Conservation (phyloP, 257 asterid genomes). For the Osmanthus fragrans region DNA sequence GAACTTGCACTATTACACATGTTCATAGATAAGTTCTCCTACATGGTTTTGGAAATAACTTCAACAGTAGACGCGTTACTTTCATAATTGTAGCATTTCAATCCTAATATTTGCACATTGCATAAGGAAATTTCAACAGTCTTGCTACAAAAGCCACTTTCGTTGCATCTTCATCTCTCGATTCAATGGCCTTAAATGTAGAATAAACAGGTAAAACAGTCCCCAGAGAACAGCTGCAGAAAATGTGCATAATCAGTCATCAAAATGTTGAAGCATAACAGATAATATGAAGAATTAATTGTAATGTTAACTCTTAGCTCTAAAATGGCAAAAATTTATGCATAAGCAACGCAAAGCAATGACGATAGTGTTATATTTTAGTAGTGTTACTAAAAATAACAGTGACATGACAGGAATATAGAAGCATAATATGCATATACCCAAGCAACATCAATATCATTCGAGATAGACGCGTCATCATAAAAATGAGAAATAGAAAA, state of each 20-base stretch:
- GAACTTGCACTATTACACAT: background rate
- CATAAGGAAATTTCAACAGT: slow-evolving; percentile 7
- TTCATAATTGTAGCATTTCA: background rate
- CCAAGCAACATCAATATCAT: background rate
- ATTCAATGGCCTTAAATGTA: slow-evolving; percentile 92
- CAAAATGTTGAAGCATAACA: background rate
- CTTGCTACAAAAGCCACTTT: slow-evolving; percentile 73
- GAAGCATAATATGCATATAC: background rate
- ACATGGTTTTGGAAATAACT: background rate
- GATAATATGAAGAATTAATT: background rate
- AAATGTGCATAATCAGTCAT: slow-evolving; percentile 1
- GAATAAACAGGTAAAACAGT: slow-evolving; percentile 87
- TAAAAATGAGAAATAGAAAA: background rate
- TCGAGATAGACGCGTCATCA: background rate
- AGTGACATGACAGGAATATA: background rate
- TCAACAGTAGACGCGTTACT: background rate
- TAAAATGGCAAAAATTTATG: background rate
- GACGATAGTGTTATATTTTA: background rate
- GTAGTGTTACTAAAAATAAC: background rate
- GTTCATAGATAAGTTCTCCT: background rate
- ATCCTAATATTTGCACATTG: background rate
- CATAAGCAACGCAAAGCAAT: background rate
- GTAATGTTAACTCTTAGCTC: background rate
- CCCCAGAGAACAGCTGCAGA: slow-evolving; percentile 85
- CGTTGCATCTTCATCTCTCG: slow-evolving; percentile 60